phyloP scores from a whole-genome alignment of 1,284 basidiomycete genomes.

The Trichosporon faecale region DNA sequence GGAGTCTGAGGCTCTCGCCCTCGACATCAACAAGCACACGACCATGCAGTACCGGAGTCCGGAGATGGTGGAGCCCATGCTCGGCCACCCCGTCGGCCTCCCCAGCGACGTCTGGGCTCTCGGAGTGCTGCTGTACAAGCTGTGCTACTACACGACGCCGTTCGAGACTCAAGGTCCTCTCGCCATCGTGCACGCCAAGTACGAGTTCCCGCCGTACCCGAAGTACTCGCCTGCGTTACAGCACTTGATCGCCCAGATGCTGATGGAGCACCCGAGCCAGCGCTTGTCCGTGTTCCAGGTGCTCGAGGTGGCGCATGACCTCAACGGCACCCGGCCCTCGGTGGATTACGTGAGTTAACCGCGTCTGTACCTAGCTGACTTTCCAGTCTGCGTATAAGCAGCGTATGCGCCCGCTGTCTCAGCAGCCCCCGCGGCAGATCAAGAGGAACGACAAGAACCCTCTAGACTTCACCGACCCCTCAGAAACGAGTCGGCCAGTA shows the following conservation, averaged over 20 bases:
- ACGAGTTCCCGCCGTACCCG: slow-evolving; percentile 88
- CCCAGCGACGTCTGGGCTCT: slow-evolving; percentile 71
- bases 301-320: slow-evolving; percentile 68
- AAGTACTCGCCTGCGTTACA: slow-evolving; percentile 85
- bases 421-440: not conserved
- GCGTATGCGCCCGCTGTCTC: not conserved
- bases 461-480: slow-evolving; percentile 47
- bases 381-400: not conserved
- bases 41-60: slow-evolving; percentile 95
- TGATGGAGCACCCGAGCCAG: slow-evolving; percentile 77
- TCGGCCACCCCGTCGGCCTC: slow-evolving; percentile 49
- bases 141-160: slow-evolving; percentile 98
- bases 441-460: slow-evolving; percentile 31
- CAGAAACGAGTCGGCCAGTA: slow-evolving; percentile 22
- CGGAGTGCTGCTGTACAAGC: slow-evolving; percentile 73
- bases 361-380: not conserved
- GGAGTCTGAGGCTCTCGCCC: slow-evolving; percentile 81
- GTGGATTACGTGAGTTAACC: slow-evolving; percentile 59
- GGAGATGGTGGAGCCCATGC: slow-evolving; percentile 83
- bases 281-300: slow-evolving; percentile 79
- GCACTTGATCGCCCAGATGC: slow-evolving; percentile 83
- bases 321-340: slow-evolving; percentile 76
- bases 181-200: slow-evolving; percentile 95
- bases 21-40: slow-evolving; percentile 89
- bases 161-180: slow-evolving; percentile 96